Percentiles rank a stretch among this genome's conserved stretches.
Conservation (phyloP, 129 eudicot species). For the Heracleum sosnowskyi region DNA sequence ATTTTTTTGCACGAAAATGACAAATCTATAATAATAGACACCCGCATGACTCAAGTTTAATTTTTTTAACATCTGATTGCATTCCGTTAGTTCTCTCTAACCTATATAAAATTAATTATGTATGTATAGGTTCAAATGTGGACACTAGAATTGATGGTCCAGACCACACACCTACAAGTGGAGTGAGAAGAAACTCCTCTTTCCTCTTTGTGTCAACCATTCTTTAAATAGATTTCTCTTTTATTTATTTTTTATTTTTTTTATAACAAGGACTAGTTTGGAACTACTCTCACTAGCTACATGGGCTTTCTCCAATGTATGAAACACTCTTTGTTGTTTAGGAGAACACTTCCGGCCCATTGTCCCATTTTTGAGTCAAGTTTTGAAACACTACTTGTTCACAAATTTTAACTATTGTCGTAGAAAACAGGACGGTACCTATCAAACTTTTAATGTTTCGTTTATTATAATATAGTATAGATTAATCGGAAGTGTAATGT, state of each 20-base stretch:
- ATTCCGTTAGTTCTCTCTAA: no score
- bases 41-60: no score
- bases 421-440: no score
- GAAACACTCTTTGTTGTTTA: neutral
- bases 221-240: neutral
- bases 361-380: neutral
- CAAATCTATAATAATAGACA: no score
- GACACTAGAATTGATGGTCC: neutral
- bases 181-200: conserved; percentile 1
- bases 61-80: no score
- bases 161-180: neutral
- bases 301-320: neutral
- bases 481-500: no score
- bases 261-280: neutral
- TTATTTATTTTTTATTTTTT: neutral
- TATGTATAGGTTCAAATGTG: neutral
- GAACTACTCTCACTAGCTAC: neutral
- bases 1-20: no score
- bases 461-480: no score
- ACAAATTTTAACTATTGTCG: no score
- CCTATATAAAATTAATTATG: no score
- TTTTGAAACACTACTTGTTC: neutral
- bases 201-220: conserved; percentile 2
- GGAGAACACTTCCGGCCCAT: neutral
- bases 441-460: no score